Conservation (phyloP, 1,284 basidiomycete species). For the Microbotryum lychnidis-dioicae region DNA sequence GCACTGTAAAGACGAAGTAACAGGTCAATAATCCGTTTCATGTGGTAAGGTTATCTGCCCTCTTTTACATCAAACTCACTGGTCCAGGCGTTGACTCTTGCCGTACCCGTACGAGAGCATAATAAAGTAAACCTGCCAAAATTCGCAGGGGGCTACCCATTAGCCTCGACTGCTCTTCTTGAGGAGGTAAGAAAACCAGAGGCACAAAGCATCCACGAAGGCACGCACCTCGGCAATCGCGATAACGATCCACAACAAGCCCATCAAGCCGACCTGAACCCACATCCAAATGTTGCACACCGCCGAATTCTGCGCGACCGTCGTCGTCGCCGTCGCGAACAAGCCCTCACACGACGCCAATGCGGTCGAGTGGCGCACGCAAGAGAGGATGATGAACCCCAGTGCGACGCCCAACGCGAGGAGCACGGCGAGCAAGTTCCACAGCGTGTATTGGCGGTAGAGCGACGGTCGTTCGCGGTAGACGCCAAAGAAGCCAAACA, state of each 20-base stretch:
- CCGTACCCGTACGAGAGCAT: conserved; percentile 65
- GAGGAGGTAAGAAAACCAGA: not conserved
- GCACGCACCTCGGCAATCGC: conserved; percentile 59
- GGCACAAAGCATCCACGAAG: conserved; percentile 13
- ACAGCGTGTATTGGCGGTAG: not conserved
- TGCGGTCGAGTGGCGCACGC: conserved; percentile 60
- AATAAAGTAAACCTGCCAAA: conserved; percentile 56
- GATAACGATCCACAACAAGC: conserved; percentile 67
- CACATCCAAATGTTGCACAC: conserved; percentile 81
- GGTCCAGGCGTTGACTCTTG: no score
- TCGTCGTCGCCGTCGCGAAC: conserved; percentile 47
- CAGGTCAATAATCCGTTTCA: no score
- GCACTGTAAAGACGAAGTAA: conserved; percentile 36
- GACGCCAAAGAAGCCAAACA: conserved; percentile 74
- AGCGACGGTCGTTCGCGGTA: conserved; percentile 59
- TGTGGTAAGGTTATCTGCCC: no score
- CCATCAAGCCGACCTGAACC: conserved; percentile 87
- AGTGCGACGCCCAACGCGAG: conserved; percentile 64
- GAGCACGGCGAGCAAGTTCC: conserved; percentile 52
- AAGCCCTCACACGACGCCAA: conserved; percentile 55
- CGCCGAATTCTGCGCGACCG: conserved; percentile 50
- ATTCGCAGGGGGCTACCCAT: not conserved
- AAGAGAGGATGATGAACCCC: conserved; percentile 70
- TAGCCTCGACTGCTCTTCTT: not conserved
- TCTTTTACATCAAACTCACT: no score